These are phyloP conservation scores for Aquilaria malaccensis DNA, from an alignment of 345 rosid genomes.

Conservation along the genomic window DNA sequence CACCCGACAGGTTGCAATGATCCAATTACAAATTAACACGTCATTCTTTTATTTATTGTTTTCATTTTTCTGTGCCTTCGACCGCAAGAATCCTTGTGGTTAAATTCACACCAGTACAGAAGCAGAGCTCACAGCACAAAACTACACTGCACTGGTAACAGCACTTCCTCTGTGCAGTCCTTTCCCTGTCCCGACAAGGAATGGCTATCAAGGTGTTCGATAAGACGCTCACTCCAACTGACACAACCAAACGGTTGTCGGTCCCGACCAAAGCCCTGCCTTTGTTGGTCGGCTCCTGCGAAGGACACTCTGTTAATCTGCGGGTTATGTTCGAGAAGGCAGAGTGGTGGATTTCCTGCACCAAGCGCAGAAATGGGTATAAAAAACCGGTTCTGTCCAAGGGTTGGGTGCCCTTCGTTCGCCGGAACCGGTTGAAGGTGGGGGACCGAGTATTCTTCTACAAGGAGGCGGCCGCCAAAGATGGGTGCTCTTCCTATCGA, in stretches of 20 bases:
- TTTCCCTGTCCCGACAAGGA: neutral
- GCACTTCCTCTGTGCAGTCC: too few relatives aligned
- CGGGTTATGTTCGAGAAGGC: neutral
- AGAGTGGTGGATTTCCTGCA: neutral
- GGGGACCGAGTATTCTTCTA: neutral
- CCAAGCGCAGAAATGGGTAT: neutral
- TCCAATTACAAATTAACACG: too few relatives aligned
- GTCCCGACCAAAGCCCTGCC: neutral
- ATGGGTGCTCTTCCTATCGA: neutral
- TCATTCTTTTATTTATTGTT: too few relatives aligned
- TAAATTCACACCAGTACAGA: too few relatives aligned
- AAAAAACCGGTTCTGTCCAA: slow-evolving; percentile 3
- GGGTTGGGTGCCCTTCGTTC: neutral
- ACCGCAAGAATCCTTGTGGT: too few relatives aligned
- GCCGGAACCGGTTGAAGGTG: neutral
- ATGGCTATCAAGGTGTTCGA: neutral
- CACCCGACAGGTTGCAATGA: too few relatives aligned
- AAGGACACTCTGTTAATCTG: neutral
- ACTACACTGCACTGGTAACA: too few relatives aligned
- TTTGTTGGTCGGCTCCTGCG: neutral
- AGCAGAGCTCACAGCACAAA: too few relatives aligned
- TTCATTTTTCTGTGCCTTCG: too few relatives aligned
- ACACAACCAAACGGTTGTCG: neutral
- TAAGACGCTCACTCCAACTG: neutral
- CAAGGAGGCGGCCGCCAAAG: neutral